These are phyloP conservation scores for Diaporthe nobilis DNA, from an alignment of 2,329 filamentous ascomycete genomes.

Conservation along the genomic window DNA sequence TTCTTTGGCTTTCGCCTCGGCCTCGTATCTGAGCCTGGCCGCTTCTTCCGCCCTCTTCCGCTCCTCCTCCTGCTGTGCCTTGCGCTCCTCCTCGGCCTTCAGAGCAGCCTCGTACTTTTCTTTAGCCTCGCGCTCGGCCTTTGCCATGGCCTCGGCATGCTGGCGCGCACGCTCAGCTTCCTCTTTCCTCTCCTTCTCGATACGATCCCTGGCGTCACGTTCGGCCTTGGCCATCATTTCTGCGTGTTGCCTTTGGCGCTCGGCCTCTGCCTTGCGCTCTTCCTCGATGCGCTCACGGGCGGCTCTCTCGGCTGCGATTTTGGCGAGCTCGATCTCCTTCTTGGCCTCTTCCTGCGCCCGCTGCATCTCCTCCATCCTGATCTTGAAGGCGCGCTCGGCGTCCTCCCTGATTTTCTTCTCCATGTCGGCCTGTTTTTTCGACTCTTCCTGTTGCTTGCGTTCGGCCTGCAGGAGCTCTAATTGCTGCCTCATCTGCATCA, in stretches of 20 bases:
- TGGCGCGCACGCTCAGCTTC: slow-evolving; percentile 59
- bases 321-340: slow-evolving; percentile 63
- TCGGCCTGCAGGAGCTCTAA: slow-evolving; percentile 65
- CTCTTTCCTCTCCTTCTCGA: slow-evolving; percentile 54
- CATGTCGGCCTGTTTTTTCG: slow-evolving; percentile 59
- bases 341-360: slow-evolving; percentile 61
- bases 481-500: slow-evolving; percentile 73
- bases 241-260: slow-evolving; percentile 50
- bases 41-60: slow-evolving; percentile 64
- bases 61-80: slow-evolving; percentile 55
- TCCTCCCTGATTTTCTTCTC: slow-evolving; percentile 62
- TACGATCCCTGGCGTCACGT: slow-evolving; percentile 51
- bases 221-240: slow-evolving; percentile 54
- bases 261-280: slow-evolving; percentile 55
- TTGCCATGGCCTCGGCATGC: slow-evolving; percentile 59
- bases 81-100: slow-evolving; percentile 54
- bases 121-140: slow-evolving; percentile 60
- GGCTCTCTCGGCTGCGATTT: slow-evolving; percentile 59
- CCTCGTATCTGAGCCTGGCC: slow-evolving; percentile 60
- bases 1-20: slow-evolving; percentile 62
- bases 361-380: slow-evolving; percentile 51
- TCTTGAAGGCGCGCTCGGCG: slow-evolving; percentile 61
- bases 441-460: slow-evolving; percentile 61
- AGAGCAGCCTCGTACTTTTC: slow-evolving; percentile 56
- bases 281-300: slow-evolving; percentile 58